A percentile compares a stretch with the other conserved stretches of the same genome.
Conservation (phyloP, 2,329 filamentous ascomycete species). For the Gnomoniopsis sp. region DNA sequence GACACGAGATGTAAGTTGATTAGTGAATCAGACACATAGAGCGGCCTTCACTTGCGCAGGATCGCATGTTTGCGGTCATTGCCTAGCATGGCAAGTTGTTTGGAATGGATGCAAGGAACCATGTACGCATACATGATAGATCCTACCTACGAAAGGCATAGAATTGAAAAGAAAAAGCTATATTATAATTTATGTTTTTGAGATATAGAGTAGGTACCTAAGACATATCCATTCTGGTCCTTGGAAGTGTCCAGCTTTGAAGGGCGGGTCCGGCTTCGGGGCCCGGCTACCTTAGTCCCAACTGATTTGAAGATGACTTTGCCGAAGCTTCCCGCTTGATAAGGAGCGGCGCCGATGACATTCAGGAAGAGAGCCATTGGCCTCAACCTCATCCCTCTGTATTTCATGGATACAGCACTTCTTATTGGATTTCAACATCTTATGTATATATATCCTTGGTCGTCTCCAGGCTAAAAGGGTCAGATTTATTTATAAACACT, state of each 20-base stretch:
- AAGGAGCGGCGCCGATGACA: background rate
- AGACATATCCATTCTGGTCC: too few relatives aligned
- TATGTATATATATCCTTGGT: background rate
- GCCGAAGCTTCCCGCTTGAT: background rate
- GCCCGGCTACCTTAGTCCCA: background rate
- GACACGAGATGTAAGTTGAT: background rate
- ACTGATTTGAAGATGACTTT: background rate
- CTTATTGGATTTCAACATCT: background rate
- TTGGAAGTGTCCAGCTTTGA: background rate
- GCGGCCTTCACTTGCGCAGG: background rate
- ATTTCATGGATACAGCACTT: background rate
- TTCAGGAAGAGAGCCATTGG: background rate
- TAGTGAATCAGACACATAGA: background rate
- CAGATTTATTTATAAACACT: too few relatives aligned
- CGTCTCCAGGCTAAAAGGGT: background rate
- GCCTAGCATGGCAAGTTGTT: background rate
- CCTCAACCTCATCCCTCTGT: background rate
- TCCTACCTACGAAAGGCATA: background rate
- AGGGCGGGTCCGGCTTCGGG: background rate
- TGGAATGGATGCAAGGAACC: background rate
- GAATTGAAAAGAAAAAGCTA: background rate
- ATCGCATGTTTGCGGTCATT: background rate
- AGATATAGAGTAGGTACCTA: too few relatives aligned
- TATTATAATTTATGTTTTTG: too few relatives aligned
- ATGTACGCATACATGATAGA: background rate